Evolutionary conservation across 306 rosid species (phyloP).

Genomic region (Prinsepia uniflora): DNA sequence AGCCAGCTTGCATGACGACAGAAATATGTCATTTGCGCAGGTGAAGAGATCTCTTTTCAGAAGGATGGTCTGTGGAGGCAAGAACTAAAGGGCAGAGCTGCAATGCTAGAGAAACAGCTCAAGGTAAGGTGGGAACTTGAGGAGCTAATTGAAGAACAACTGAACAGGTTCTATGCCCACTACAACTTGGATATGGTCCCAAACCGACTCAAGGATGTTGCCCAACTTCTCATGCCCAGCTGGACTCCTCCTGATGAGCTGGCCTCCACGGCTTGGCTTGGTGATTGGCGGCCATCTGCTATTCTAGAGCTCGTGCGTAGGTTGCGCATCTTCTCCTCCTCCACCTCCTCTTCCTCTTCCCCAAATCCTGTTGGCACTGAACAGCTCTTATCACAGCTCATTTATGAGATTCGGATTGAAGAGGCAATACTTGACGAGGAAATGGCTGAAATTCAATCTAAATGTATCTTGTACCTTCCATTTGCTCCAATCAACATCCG

Average conservation of each 20-base stretch:
- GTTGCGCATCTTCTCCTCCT: conserved; percentile 21
- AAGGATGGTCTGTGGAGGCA: conserved; percentile 38
- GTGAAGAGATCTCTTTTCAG: conserved; percentile 31
- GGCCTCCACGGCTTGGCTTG: conserved; percentile 35
- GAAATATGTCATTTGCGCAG: neutral
- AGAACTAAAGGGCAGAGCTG: conserved; percentile 35
- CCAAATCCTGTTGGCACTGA: conserved; percentile 17
- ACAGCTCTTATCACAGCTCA: conserved; percentile 32
- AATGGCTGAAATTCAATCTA: conserved; percentile 53
- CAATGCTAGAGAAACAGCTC: conserved; percentile 42
- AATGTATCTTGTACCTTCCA: conserved; percentile 38
- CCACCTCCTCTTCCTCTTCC: neutral
- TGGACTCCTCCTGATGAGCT: conserved; percentile 36
- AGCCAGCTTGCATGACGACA: neutral
- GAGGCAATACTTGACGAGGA: conserved; percentile 44
- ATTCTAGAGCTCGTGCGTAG: conserved; percentile 33
- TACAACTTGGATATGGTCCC: conserved; percentile 37
- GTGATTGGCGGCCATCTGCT: conserved; percentile 49
- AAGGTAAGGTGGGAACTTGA: conserved; percentile 39
- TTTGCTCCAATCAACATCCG: conserved; percentile 26
- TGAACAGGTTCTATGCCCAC: conserved; percentile 35
- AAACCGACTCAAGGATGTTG: conserved; percentile 30
- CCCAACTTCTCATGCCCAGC: conserved; percentile 38
- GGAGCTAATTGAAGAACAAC: conserved; percentile 44
- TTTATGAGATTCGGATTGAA: conserved; percentile 38